Evolutionary conservation across 2,329 filamentous ascomycete genomes (phyloP), one percentile per base, ranked within the genome.

Genomic region (Sporothrix pallida): DNA sequence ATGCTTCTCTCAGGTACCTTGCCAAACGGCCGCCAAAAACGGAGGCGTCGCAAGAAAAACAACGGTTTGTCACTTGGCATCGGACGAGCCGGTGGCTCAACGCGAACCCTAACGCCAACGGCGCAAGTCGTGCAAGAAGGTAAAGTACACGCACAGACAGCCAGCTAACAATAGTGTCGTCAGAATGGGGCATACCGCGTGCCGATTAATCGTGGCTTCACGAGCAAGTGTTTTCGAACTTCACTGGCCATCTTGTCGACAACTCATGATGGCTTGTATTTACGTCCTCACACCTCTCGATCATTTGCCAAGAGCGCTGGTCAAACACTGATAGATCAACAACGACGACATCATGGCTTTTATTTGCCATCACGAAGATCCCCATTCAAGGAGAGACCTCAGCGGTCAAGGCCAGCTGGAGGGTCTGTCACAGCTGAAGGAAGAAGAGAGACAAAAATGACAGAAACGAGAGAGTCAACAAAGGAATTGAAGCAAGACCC

Each of bases 51-150:
- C 69, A 62, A 70, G 46, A 31, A 71, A 52, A 44, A 10, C 54
- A 48, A 60, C 68, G 68, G 31, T 52, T 31, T 10, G 7, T n/a
- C 23, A n/a, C 46, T 68, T 68, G 65, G 65, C 23, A 52, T 46
- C 23, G 23, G 65, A 17, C 4, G 13, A 44, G 23, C 65, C 23
- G 15, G 31, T 37, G 31, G 31, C 31, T n/a, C 23, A 13, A 5
- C 7, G 31, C 31, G 31, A 37, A 37, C 31, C 4, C 5, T 26
- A 60, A 15, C 31, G 37, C 42, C 62, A 67, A 67, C 37, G 50
- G 68, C n/a, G 9, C 13, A 50, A 54, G 15, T 20, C 9, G n/a
- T n/a, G 31, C 31, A 26, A 58, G 31, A n/a, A 48, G 12, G 7
- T 54, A 9, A 26, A 26, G 13, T 12, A 50, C 31, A 60, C 17